phyloP scores from a whole-genome alignment of 2,329 filamentous ascomycete species.

The Trichoderma oligosporum region DNA sequence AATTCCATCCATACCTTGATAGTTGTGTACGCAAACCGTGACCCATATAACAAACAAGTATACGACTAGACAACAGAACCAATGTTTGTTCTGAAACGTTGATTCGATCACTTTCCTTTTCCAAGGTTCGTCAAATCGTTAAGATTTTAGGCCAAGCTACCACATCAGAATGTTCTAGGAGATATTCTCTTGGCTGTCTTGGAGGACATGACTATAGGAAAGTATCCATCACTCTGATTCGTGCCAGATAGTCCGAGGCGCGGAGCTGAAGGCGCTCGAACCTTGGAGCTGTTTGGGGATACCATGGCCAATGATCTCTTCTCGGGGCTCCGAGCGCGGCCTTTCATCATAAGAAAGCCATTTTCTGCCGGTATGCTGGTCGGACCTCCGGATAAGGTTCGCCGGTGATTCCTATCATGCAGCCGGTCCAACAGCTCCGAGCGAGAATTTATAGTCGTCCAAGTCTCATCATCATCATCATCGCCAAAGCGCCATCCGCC shows the following conservation, averaged over 20 bases:
- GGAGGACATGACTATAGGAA: slow-evolving; percentile 35
- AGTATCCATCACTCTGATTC: slow-evolving; percentile 40
- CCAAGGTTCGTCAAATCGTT: background rate
- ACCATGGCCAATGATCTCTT: slow-evolving; percentile 18
- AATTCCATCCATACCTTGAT: background rate
- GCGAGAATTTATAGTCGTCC: slow-evolving; percentile 52
- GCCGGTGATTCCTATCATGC: slow-evolving; percentile 39
- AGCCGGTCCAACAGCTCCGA: slow-evolving; percentile 47
- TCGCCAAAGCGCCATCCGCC: slow-evolving; percentile 53
- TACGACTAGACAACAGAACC: too few species aligned
- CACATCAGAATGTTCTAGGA: background rate
- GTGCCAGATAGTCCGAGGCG: slow-evolving; percentile 32
- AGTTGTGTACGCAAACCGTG: too few species aligned
- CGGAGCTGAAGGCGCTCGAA: slow-evolving; percentile 45
- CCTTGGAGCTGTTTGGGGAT: slow-evolving; percentile 47
- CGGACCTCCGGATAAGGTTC: slow-evolving; percentile 40
- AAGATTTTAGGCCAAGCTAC: background rate
- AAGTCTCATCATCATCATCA: slow-evolving; percentile 41
- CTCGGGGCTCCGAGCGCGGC: slow-evolving; percentile 36
- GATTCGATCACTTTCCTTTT: too few species aligned
- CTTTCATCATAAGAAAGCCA: slow-evolving; percentile 44
- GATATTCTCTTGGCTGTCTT: slow-evolving; percentile 31
- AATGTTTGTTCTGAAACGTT: too few species aligned
- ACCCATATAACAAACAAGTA: too few species aligned
- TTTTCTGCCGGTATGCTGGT: slow-evolving; percentile 39